phyloP scores from a whole-genome alignment of 2,329 filamentous ascomycete genomes.

The Ascochyta fabae region DNA sequence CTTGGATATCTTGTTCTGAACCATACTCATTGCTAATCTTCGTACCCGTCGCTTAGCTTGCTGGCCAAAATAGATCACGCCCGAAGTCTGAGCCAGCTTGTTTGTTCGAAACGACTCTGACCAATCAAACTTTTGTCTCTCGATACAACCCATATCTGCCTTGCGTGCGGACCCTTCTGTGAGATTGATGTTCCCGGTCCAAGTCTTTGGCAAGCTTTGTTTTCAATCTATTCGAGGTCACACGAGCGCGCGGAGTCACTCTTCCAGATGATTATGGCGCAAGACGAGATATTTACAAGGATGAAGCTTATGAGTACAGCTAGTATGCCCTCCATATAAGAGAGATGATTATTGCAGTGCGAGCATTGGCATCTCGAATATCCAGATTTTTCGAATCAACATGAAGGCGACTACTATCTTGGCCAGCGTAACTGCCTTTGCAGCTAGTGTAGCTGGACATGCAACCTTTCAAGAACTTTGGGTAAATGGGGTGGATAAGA shows the following conservation, averaged over 20 bases:
- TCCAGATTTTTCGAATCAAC: background rate
- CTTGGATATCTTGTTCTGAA: background rate
- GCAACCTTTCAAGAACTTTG: slow-evolving; percentile 44
- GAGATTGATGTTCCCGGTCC: background rate
- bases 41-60: background rate
- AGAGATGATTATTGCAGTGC: background rate
- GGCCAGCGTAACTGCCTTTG: slow-evolving; percentile 22
- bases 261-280: background rate
- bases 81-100: background rate
- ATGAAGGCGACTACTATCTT: slow-evolving; percentile 27
- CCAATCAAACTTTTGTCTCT: background rate
- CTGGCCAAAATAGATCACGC: background rate
- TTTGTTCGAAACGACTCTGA: background rate
- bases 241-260: background rate
- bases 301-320: background rate
- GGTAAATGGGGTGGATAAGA: slow-evolving; percentile 41
- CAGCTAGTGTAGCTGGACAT: slow-evolving; percentile 26
- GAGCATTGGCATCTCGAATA: background rate
- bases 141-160: background rate
- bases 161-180: background rate
- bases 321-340: background rate
- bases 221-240: slow-evolving; percentile 7
- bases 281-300: background rate
- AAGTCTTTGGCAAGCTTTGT: background rate
- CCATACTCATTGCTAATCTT: background rate